A percentile compares a stretch with the other conserved stretches of the same genome.
phyloP scores from a whole-genome alignment of 441 rosid genomes.

The Breynia disticha region DNA sequence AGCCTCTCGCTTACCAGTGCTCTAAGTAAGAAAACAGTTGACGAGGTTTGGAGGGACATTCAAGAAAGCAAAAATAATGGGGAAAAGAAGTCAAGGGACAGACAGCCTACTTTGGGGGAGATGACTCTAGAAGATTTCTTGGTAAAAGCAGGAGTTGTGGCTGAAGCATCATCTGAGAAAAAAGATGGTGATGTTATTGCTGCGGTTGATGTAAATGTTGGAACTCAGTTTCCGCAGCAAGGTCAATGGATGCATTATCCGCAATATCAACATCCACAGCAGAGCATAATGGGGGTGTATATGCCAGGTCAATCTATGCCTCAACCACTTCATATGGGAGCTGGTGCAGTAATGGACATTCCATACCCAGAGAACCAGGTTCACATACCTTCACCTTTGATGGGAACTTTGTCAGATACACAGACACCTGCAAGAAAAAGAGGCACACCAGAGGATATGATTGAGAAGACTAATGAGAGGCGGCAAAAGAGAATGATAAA shows the following conservation, averaged over 20 bases:
- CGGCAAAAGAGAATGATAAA: slow-evolving; percentile 87
- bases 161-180: slow-evolving; percentile 36
- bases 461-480: slow-evolving; percentile 75
- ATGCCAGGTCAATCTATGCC: slow-evolving; percentile 31
- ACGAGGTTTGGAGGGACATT: slow-evolving; percentile 72
- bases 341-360: slow-evolving; percentile 44
- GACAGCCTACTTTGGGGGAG: slow-evolving; percentile 69
- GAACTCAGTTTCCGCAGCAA: slow-evolving; percentile 37
- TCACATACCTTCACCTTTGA: slow-evolving; percentile 40
- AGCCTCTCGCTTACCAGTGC: slow-evolving; percentile 43
- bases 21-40: slow-evolving; percentile 63
- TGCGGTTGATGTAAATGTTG: slow-evolving; percentile 29
- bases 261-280: slow-evolving; percentile 54
- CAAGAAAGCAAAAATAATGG: slow-evolving; percentile 33
- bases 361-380: slow-evolving; percentile 51
- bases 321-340: slow-evolving; percentile 32
- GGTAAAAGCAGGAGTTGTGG: slow-evolving; percentile 61
- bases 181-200: slow-evolving; percentile 19
- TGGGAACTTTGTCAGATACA: slow-evolving; percentile 60
- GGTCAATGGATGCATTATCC: slow-evolving; percentile 67
- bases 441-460: slow-evolving; percentile 37
- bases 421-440: slow-evolving; percentile 62
- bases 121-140: slow-evolving; percentile 74
- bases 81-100: slow-evolving; percentile 37
- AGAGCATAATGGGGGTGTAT: slow-evolving; percentile 41